A percentile compares a stretch with the other conserved stretches of the same genome.
These are phyloP conservation scores for Botrytis sinoallii DNA, from an alignment of 2,329 filamentous ascomycete genomes.

Conservation along the genomic window DNA sequence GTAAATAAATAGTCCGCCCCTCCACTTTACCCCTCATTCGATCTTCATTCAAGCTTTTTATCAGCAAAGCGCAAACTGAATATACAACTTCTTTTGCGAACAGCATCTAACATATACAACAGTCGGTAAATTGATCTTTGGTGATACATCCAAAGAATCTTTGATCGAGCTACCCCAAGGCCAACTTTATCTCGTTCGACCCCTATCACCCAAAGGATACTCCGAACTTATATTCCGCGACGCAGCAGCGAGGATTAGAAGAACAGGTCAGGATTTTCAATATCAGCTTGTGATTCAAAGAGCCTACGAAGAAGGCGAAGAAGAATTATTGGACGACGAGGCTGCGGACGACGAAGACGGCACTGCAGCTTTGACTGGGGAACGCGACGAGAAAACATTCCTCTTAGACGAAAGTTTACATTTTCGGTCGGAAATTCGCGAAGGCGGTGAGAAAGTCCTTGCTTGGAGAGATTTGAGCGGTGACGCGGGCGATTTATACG, in stretches of 20 bases:
- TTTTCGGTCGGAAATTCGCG: slow-evolving; percentile 78
- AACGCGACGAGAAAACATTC: slow-evolving; percentile 97
- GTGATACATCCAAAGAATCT: slow-evolving; percentile 75
- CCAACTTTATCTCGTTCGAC: slow-evolving; percentile 94
- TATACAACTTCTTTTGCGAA: neutral
- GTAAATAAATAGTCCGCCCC: slow-evolving; percentile 21
- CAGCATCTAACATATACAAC: slow-evolving; percentile 20
- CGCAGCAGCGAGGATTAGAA: slow-evolving; percentile 84
- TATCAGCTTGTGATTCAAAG: slow-evolving; percentile 96
- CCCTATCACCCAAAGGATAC: slow-evolving; percentile 92
- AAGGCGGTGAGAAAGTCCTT: slow-evolving; percentile 78
- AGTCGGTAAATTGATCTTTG: slow-evolving; percentile 93
- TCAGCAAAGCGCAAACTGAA: neutral
- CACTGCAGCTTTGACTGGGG: slow-evolving; percentile 67
- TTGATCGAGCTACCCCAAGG: slow-evolving; percentile 93
- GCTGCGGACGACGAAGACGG: slow-evolving; percentile 73
- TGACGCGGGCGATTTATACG: slow-evolving; percentile 91
- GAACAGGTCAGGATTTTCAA: slow-evolving; percentile 91
- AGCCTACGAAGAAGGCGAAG: slow-evolving; percentile 96
- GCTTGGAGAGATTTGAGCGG: slow-evolving; percentile 95
- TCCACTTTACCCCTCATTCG: slow-evolving; percentile 17
- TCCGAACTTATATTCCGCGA: slow-evolving; percentile 99
- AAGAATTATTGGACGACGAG: slow-evolving; percentile 85
- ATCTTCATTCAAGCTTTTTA: slow-evolving; percentile 10
- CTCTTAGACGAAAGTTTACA: slow-evolving; percentile 88